phyloP scores from a whole-genome alignment of 2,329 filamentous ascomycete genomes.

The Alternaria incomplexa region DNA sequence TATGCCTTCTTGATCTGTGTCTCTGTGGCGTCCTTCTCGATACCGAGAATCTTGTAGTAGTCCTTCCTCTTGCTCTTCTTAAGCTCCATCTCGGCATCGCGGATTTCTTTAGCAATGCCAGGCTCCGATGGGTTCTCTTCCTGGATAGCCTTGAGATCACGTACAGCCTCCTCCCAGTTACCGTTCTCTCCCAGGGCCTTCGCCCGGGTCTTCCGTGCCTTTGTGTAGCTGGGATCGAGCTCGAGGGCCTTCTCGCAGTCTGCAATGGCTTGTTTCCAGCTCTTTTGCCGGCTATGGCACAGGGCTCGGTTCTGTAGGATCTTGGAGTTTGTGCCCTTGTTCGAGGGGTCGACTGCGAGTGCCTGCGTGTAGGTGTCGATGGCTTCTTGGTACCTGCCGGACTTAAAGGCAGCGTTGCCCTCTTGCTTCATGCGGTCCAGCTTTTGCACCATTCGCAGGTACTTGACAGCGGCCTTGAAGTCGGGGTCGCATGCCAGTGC shows the following conservation, averaged over 20 bases:
- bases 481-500: slow-evolving; percentile 91
- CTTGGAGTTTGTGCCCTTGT: slow-evolving; percentile 94
- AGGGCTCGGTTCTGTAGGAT: slow-evolving; percentile 91
- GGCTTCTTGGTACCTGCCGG: slow-evolving; percentile 77
- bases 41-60: slow-evolving; percentile 95
- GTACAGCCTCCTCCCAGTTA: slow-evolving; percentile 89
- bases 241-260: slow-evolving; percentile 86
- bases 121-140: slow-evolving; percentile 85
- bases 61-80: slow-evolving; percentile 99
- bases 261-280: slow-evolving; percentile 78
- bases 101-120: slow-evolving; percentile 81
- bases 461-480: slow-evolving; percentile 85
- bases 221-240: slow-evolving; percentile 83
- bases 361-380: slow-evolving; percentile 85
- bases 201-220: slow-evolving; percentile 92
- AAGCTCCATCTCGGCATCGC: slow-evolving; percentile 88
- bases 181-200: slow-evolving; percentile 86
- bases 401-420: slow-evolving; percentile 89
- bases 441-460: slow-evolving; percentile 87
- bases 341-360: slow-evolving; percentile 81
- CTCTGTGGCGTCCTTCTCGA: slow-evolving; percentile 85
- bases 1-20: slow-evolving; percentile 95
- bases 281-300: slow-evolving; percentile 81
- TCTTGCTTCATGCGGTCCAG: slow-evolving; percentile 93
- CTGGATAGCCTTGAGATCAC: slow-evolving; percentile 84